Conservation (phyloP, 257 asterid species). For the Solanum clarkiae region DNA sequence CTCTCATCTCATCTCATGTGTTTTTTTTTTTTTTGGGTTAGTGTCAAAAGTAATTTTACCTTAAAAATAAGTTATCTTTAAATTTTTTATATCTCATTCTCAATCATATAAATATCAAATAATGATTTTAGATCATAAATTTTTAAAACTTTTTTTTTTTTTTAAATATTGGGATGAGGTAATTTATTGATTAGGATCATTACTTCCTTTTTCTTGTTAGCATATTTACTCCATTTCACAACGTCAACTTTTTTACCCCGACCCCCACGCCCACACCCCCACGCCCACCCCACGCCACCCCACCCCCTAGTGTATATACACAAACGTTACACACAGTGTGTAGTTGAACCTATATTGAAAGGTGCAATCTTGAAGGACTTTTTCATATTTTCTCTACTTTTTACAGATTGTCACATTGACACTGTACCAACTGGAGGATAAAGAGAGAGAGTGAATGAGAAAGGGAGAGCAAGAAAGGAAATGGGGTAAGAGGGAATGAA, state of each 20-base stretch:
- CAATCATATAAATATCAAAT: no score
- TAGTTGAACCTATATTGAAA: background rate
- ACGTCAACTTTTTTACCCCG: background rate
- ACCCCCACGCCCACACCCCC: background rate
- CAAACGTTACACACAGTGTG: background rate
- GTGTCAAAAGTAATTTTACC: no score
- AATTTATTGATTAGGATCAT: background rate
- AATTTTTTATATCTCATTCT: no score
- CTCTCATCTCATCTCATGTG: no score
- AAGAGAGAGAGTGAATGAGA: background rate
- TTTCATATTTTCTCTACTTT: background rate
- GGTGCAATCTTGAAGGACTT: background rate
- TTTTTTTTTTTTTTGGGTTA: no score
- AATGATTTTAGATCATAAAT: no score
- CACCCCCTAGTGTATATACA: background rate
- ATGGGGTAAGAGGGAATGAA: conserved; percentile 35
- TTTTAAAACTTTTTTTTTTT: no score
- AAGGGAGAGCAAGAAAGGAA: conserved; percentile 2
- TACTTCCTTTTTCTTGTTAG: background rate
- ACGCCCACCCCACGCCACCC: background rate
- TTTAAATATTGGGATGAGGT: no score
- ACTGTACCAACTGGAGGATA: conserved; percentile 19
- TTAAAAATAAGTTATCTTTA: no score
- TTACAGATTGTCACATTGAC: conserved; percentile 27
- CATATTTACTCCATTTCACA: background rate